These are phyloP conservation scores for Aspergillus sp. DNA, from an alignment of 2,329 filamentous ascomycete species.

Conservation along the genomic window DNA sequence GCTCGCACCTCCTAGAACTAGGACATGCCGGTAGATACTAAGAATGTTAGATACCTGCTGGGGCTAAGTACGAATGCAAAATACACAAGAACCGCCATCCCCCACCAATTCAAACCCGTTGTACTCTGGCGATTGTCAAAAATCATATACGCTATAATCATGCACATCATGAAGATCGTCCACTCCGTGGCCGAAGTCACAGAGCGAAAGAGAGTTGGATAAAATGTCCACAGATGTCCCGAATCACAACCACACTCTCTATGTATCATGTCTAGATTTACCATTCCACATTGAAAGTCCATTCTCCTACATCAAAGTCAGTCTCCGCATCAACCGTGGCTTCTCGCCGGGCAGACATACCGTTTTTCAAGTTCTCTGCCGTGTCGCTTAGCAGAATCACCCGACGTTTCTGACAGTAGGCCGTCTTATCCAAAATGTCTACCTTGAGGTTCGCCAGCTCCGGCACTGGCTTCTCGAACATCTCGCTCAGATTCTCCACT, in stretches of 20 bases:
- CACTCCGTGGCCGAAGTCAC: background rate
- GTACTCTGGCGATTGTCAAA: background rate
- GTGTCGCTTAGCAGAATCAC: conserved; percentile 90
- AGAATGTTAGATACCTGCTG: no score
- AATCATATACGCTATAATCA: conserved; percentile 19
- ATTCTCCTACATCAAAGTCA: conserved; percentile 33
- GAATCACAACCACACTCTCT: background rate
- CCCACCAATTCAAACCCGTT: no score
- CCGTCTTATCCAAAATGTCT: conserved; percentile 97
- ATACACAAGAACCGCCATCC: no score
- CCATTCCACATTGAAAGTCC: conserved; percentile 46
- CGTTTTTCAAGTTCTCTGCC: conserved; percentile 83
- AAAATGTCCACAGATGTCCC: background rate
- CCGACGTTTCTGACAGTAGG: conserved; percentile 90
- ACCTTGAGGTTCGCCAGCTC: conserved; percentile 86
- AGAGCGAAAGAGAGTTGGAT: background rate
- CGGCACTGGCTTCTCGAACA: conserved; percentile 96
- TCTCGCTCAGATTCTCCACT: conserved; percentile 93
- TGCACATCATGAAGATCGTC: conserved; percentile 24
- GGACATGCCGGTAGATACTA: no score
- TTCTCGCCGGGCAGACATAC: conserved; percentile 50
- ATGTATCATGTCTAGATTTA: conserved; percentile 18
- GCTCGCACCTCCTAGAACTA: no score
- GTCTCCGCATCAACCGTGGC: conserved; percentile 5
- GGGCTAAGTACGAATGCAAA: no score